A percentile compares a stretch with the other conserved stretches of the same genome.
Evolutionary conservation across 306 rosid species (phyloP).

Genomic region (Rosa lucieae): DNA sequence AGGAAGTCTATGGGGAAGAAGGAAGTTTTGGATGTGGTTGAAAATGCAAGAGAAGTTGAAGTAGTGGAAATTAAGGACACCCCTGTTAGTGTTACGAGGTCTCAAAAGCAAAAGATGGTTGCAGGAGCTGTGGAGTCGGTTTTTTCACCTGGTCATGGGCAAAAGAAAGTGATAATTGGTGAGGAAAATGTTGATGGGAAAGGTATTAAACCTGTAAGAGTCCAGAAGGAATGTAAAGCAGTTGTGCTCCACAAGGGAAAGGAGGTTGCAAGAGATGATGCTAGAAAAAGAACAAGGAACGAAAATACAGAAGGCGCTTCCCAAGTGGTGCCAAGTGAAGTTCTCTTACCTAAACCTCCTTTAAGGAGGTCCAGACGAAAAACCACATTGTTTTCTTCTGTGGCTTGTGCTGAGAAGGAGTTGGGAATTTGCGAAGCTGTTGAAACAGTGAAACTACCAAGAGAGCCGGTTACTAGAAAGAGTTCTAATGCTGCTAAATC

Average conservation of each 20-base stretch:
- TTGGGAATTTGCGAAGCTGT: neutral
- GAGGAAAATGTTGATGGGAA: conserved; percentile 1
- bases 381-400: conserved; percentile 7
- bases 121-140: neutral
- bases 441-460: conserved; percentile 7
- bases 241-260: neutral
- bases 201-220: neutral
- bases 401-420: neutral
- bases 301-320: neutral
- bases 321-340: conserved; percentile 3
- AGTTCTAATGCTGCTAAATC: neutral
- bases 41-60: neutral
- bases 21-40: neutral
- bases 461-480: conserved; percentile 1
- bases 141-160: neutral
- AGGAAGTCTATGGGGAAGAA: conserved; percentile 20
- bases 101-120: conserved; percentile 7
- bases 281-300: conserved; percentile 19
- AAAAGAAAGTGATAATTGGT: conserved; percentile 17
- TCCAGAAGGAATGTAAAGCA: neutral
- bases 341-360: conserved; percentile 8
- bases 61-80: neutral
- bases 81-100: conserved; percentile 13
- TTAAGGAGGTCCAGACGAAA: conserved; percentile 20
- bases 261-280: neutral